Percentiles rank a stretch among this genome's conserved stretches.
These are phyloP conservation scores for Pseudoturritis turrita DNA, from an alignment of 345 rosid genomes.

Conservation along the genomic window DNA sequence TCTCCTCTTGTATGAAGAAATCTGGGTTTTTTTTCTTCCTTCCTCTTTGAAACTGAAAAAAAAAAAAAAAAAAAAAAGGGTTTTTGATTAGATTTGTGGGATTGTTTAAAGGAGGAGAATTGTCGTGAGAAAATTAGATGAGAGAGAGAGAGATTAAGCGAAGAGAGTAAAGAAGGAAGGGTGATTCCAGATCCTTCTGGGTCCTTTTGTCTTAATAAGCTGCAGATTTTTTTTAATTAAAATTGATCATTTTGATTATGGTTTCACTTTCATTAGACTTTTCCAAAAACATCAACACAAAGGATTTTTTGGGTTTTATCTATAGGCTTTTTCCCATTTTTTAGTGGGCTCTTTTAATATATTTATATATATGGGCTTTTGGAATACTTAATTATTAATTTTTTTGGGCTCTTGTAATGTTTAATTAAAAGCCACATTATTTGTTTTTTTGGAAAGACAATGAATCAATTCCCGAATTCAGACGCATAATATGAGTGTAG, in stretches of 20 bases:
- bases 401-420: too few species aligned
- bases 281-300: neutral
- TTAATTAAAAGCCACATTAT: too few species aligned
- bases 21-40: too few species aligned
- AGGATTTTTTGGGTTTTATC: neutral
- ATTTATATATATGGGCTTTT: neutral
- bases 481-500: too few species aligned
- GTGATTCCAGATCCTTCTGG: conserved; percentile 19
- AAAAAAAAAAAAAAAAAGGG: neutral
- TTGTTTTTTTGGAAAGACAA: too few species aligned
- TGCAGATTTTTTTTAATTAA: neutral
- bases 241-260: too few species aligned
- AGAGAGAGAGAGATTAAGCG: too few species aligned
- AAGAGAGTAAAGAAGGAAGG: neutral
- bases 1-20: neutral
- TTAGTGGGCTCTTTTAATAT: neutral
- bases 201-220: neutral
- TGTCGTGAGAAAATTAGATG: conserved; percentile 5
- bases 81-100: neutral
- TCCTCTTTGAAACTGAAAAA: neutral
- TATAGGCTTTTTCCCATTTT: neutral
- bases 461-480: too few species aligned
- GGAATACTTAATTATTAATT: neutral
- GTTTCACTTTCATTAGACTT: conserved; percentile 2
- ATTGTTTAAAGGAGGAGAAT: conserved; percentile 3